Percentiles rank a stretch among this genome's conserved stretches.
phyloP scores from a whole-genome alignment of 306 rosid species.

The Prosopis cineraria region DNA sequence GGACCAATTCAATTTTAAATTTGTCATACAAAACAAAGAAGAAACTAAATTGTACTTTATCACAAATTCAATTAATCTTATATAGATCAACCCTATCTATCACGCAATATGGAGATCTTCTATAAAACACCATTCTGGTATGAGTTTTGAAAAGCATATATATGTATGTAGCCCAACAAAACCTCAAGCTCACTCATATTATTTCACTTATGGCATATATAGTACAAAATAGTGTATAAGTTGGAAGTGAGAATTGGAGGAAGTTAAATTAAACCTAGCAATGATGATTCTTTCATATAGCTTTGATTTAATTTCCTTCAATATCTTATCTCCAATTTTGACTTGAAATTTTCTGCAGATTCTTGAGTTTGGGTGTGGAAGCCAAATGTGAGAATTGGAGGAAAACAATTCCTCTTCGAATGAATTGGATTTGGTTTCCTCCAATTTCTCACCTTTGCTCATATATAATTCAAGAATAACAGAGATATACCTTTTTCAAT shows the following conservation, averaged over 20 bases:
- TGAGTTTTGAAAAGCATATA: slow-evolving; percentile 1
- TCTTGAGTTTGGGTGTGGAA: too few relatives aligned
- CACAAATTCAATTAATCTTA: background rate
- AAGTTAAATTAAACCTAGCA: slow-evolving; percentile 29
- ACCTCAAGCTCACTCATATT: too few relatives aligned
- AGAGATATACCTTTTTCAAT: too few relatives aligned
- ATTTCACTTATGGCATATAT: background rate
- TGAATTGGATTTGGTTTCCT: too few relatives aligned
- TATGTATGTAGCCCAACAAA: background rate
- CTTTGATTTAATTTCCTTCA: slow-evolving; percentile 24
- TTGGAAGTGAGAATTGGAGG: slow-evolving; percentile 23
- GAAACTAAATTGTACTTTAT: background rate
- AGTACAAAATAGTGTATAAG: background rate
- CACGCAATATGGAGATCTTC: background rate
- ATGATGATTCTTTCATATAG: background rate
- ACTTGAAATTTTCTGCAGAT: background rate
- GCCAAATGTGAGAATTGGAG: background rate
- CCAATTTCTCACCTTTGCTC: too few relatives aligned
- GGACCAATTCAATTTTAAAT: too few relatives aligned
- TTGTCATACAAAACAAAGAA: background rate
- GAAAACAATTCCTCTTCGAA: background rate
- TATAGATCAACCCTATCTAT: background rate
- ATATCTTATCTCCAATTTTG: slow-evolving; percentile 12
- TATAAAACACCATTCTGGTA: slow-evolving; percentile 10
- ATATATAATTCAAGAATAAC: too few relatives aligned